Evolutionary conservation across 73 alveolate species (phyloP), one percentile per base, ranked within the genome.

Genomic region (Paraurostyla sp.): DNA sequence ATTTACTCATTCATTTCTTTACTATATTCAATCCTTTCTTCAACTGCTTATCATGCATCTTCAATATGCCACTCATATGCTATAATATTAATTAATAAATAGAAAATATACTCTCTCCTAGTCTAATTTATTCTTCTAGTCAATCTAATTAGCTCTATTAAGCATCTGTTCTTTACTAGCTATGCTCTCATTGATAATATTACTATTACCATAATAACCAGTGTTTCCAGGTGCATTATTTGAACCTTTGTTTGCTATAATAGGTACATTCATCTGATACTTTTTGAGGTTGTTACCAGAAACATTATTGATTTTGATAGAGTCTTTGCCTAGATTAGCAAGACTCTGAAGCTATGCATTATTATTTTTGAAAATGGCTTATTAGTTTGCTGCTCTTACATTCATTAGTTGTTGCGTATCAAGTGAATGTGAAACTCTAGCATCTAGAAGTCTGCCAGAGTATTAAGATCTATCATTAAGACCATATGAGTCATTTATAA

Each of bases 41-140:
- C 20, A 87, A 48, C 42, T 87, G 85, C 42, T 56, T 71, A 22
- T 87, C 93, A n/a, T 87, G 93, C 87, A 87, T 43, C 50, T 71
- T 52, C 93, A 87, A 75, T 20, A 87, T 87, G 35, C 75, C 36
- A 52, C 56, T 75, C 88, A 71, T 52, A 43, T 75, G 52, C 81
- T 65, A 65, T 32, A 65, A 13, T 7, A 38, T 15, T 38, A 2
- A 65, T 65, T 65, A 35, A 65, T 35, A 65, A 65, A 3, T 38
- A 18, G 4, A 41, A 29, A 45, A n/a, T 78, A 51, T 76, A 76
- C 89, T 43, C 83, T 52, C 4, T 81, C 91, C 35, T 52, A 35
- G 16, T 81, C 83, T 2, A 33, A 0, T 16, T 68, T 52, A 0
- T 35, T n/a, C 41, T 43, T 48, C 16, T 60, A 38, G 0, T 87